phyloP scores from a whole-genome alignment of 441 rosid species.

The Jatropha podagrica region DNA sequence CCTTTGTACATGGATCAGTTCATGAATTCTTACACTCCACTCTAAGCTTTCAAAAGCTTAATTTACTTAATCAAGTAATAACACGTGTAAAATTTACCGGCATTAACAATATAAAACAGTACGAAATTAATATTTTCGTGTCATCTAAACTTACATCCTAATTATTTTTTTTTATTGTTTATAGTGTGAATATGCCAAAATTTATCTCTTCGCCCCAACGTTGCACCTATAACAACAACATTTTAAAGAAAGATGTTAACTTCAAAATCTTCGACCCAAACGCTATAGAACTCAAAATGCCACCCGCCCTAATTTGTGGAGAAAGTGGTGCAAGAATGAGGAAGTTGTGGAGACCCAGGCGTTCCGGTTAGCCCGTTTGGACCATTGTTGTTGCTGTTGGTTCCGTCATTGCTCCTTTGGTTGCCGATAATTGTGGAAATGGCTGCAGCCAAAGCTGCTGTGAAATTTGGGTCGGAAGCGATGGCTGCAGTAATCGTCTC shows the following conservation, averaged over 20 bases:
- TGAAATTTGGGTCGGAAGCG: conserved; percentile 77
- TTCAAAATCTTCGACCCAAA: not conserved
- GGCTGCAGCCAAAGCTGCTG: conserved; percentile 78
- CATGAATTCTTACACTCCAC: conserved; percentile 25
- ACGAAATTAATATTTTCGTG: too few species aligned
- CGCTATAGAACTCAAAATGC: not conserved
- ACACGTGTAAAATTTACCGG: conserved; percentile 3
- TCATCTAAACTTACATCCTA: not conserved
- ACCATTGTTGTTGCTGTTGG: conserved; percentile 18
- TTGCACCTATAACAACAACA: not conserved
- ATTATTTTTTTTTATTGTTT: not conserved
- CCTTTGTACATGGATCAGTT: conserved; percentile 4
- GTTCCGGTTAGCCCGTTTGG: conserved; percentile 30
- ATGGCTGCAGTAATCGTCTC: conserved; percentile 72
- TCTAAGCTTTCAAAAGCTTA: conserved; percentile 28
- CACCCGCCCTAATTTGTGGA: conserved; percentile 47
- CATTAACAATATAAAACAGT: not conserved
- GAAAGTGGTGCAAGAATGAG: conserved; percentile 89
- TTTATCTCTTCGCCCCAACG: not conserved
- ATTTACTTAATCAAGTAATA: conserved; percentile 1
- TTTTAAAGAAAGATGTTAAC: not conserved
- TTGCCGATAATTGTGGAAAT: conserved; percentile 55
- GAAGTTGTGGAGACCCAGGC: conserved; percentile 77
- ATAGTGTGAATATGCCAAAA: conserved; percentile 2
- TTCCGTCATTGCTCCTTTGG: conserved; percentile 26